Evolutionary conservation across 2,329 filamentous ascomycete species (phyloP).

Genomic region (Rachicladosporium sp.): DNA sequence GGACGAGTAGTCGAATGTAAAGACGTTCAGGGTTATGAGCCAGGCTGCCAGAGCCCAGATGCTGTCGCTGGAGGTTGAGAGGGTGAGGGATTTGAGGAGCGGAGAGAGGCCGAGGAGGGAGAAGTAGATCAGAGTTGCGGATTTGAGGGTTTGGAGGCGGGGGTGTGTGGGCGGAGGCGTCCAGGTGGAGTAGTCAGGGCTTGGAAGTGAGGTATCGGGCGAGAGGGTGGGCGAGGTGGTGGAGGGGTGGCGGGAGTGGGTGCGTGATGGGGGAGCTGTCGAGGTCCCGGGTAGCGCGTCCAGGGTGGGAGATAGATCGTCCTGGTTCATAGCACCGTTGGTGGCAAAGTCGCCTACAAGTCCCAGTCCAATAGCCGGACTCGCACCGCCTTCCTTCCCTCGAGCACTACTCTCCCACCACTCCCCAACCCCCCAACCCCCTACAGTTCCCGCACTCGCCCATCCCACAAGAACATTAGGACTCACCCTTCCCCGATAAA

Average conservation of each 20-base stretch:
- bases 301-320: too few species aligned
- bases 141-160: conserved; percentile 58
- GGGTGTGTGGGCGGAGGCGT: too few species aligned
- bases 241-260: too few species aligned
- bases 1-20: conserved; percentile 77
- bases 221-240: too few species aligned
- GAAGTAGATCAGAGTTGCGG: conserved; percentile 82
- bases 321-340: too few species aligned
- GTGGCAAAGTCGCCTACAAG: too few species aligned
- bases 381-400: too few species aligned
- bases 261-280: too few species aligned
- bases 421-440: conserved; percentile 91
- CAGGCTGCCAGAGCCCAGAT: conserved; percentile 97
- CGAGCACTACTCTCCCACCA: conserved; percentile 44
- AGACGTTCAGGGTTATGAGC: conserved; percentile 88
- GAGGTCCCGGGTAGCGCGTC: too few species aligned
- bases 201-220: too few species aligned
- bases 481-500: conserved; percentile 75
- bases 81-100: conserved; percentile 88
- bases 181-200: too few species aligned
- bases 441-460: conserved; percentile 67
- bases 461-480: conserved; percentile 77
- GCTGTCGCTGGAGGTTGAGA: conserved; percentile 80
- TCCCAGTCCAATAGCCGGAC: too few species aligned
- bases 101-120: conserved; percentile 84